Percentiles rank a stretch among this genome's conserved stretches.
Conservation (phyloP, 2,329 filamentous ascomycete genomes). For the Stemphylium beticola region DNA sequence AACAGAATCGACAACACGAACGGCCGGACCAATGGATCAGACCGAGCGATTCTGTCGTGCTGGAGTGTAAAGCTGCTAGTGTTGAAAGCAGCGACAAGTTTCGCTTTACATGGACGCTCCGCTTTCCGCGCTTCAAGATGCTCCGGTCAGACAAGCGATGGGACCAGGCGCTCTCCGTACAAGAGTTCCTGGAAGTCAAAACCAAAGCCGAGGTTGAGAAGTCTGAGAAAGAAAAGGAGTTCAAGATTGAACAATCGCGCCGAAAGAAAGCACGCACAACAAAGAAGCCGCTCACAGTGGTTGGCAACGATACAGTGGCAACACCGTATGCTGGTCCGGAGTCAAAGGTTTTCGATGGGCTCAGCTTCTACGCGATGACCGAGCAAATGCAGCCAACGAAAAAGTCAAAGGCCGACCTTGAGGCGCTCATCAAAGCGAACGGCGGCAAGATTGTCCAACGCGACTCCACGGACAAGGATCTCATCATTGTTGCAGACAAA, state of each 20-base stretch:
- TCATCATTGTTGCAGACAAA: slow-evolving; percentile 80
- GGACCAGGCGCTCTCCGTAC: slow-evolving; percentile 77
- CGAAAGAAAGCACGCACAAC: slow-evolving; percentile 67
- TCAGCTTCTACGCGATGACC: slow-evolving; percentile 84
- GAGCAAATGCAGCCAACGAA: slow-evolving; percentile 73
- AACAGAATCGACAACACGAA: slow-evolving; percentile 74
- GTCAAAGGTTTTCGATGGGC: slow-evolving; percentile 72
- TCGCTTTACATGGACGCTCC: slow-evolving; percentile 75
- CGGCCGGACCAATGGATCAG: slow-evolving; percentile 92
- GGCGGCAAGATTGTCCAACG: slow-evolving; percentile 82
- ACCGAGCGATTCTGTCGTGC: slow-evolving; percentile 82
- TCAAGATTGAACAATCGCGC: slow-evolving; percentile 72
- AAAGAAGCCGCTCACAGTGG: slow-evolving; percentile 75
- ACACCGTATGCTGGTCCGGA: slow-evolving; percentile 63
- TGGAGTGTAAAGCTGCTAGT: slow-evolving; percentile 87
- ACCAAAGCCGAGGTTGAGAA: slow-evolving; percentile 67
- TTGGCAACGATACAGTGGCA: slow-evolving; percentile 64
- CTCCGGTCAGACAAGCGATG: slow-evolving; percentile 84
- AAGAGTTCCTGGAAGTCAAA: slow-evolving; percentile 78
- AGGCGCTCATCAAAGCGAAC: slow-evolving; percentile 80
- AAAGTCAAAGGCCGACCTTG: slow-evolving; percentile 78
- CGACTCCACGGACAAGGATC: slow-evolving; percentile 65
- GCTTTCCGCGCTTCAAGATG: slow-evolving; percentile 88
- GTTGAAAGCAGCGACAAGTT: slow-evolving; percentile 79
- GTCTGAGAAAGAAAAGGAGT: slow-evolving; percentile 67